A percentile compares a stretch with the other conserved stretches of the same genome.
Conservation (phyloP, 176 grass and related monocot genomes). For the Oryza glaberrima region DNA sequence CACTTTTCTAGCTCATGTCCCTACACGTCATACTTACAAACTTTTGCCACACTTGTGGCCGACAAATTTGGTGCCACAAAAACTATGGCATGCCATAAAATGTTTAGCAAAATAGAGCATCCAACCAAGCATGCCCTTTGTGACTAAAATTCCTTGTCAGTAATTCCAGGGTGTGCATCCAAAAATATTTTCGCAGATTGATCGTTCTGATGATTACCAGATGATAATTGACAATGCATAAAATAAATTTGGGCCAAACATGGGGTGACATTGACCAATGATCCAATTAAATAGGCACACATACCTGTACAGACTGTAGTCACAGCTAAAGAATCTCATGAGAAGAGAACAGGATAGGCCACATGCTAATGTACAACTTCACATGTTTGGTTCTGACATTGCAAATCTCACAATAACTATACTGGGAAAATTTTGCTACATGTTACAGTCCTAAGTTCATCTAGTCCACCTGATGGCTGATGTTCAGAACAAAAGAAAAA, state of each 20-base stretch:
- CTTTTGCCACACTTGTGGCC: too few species aligned
- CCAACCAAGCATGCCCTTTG: too few species aligned
- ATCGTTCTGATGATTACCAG: neutral
- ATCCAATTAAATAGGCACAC: neutral
- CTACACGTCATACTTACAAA: too few species aligned
- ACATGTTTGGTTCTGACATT: conserved; percentile 41
- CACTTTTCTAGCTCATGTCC: too few species aligned
- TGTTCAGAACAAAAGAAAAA: conserved; percentile 13
- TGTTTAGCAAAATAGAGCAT: too few species aligned
- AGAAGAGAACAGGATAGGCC: conserved; percentile 8
- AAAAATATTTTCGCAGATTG: neutral
- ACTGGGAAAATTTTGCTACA: conserved; percentile 43
- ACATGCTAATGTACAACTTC: conserved; percentile 41
- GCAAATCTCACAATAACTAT: conserved; percentile 39
- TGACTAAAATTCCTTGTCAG: neutral
- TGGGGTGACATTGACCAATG: neutral
- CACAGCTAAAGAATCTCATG: neutral
- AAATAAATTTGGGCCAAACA: conserved; percentile 15
- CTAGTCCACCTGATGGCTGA: conserved; percentile 35
- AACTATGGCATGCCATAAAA: too few species aligned
- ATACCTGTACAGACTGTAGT: neutral
- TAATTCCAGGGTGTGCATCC: neutral
- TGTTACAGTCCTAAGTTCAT: conserved; percentile 46
- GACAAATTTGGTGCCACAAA: too few species aligned
- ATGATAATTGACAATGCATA: neutral